phyloP scores from a whole-genome alignment of 495 filamentous ascomycete genomes.

The Cairneyella variabilis region DNA sequence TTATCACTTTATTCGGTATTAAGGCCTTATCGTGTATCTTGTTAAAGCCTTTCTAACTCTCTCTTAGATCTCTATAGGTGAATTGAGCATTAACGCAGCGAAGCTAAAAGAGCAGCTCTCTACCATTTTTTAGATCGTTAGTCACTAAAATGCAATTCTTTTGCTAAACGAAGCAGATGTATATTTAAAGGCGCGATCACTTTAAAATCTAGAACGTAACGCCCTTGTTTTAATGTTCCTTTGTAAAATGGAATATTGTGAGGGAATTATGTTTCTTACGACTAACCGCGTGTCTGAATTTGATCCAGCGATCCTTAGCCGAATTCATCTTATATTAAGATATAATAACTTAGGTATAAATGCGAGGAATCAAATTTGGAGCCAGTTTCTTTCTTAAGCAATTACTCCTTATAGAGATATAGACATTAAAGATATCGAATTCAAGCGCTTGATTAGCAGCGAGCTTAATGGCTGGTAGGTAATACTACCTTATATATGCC shows the following conservation, averaged over 20 bases:
- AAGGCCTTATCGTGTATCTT: not conserved
- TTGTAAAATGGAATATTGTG: slow-evolving; percentile 14
- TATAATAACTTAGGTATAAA: slow-evolving; percentile 3
- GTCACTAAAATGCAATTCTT: slow-evolving; percentile 36
- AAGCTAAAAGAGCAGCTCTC: slow-evolving; percentile 36
- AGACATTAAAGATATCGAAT: not conserved
- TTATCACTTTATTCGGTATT: slow-evolving; percentile 6
- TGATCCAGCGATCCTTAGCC: slow-evolving; percentile 5
- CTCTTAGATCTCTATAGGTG: slow-evolving; percentile 3
- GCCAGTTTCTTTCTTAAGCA: slow-evolving; percentile 5
- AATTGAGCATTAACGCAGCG: slow-evolving; percentile 3
- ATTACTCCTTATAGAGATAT: not conserved
- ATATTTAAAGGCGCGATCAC: slow-evolving; percentile 30
- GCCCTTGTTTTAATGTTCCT: slow-evolving; percentile 14
- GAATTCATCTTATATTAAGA: slow-evolving; percentile 7
- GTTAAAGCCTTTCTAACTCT: not conserved
- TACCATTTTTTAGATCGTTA: slow-evolving; percentile 36
- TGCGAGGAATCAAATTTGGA: slow-evolving; percentile 7
- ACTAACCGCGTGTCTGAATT: slow-evolving; percentile 14
- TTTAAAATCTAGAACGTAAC: slow-evolving; percentile 27
- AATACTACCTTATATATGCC: not conserved
- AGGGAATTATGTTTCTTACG: slow-evolving; percentile 12
- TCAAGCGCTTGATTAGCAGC: not conserved
- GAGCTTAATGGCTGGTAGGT: not conserved
- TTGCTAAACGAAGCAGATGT: slow-evolving; percentile 38